Evolutionary conservation across 163 green algal genomes (phyloP).

Genomic region (Chlamydomonas reinhardtii): DNA sequence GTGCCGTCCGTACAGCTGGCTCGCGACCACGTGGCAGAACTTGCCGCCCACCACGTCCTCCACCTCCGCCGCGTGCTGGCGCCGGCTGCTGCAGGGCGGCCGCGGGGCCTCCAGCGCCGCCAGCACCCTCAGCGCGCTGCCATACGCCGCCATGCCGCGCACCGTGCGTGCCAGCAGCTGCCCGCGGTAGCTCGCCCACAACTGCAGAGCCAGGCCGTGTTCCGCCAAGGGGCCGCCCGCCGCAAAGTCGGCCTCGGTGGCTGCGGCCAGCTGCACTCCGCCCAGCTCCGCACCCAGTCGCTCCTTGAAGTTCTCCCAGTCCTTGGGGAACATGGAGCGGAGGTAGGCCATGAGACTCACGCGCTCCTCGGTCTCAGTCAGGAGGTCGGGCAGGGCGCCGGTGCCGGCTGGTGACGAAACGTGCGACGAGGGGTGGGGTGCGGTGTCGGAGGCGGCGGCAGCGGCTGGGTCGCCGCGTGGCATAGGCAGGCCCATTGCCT

Average conservation of each 20-base stretch:
- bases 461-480: too few relatives aligned
- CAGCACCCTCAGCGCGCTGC: slow-evolving; percentile 64
- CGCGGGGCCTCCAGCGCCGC: slow-evolving; percentile 65
- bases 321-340: slow-evolving; percentile 62
- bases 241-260: slow-evolving; percentile 37
- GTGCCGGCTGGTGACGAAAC: too few relatives aligned
- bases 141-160: slow-evolving; percentile 67
- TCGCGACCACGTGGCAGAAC: slow-evolving; percentile 75
- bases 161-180: slow-evolving; percentile 68
- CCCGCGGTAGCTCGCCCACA: slow-evolving; percentile 63
- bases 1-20: slow-evolving; percentile 64
- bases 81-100: slow-evolving; percentile 34
- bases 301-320: slow-evolving; percentile 73
- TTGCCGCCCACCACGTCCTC: slow-evolving; percentile 68
- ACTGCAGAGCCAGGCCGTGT: slow-evolving; percentile 55
- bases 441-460: too few relatives aligned
- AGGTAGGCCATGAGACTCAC: slow-evolving; percentile 74
- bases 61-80: slow-evolving; percentile 60
- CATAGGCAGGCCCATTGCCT: slow-evolving; percentile 39
- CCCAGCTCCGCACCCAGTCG: slow-evolving; percentile 56
- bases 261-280: slow-evolving; percentile 32
- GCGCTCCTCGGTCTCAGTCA: slow-evolving; percentile 73
- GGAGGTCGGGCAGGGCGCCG: slow-evolving; percentile 62
- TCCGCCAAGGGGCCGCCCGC: slow-evolving; percentile 29
- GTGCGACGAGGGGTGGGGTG: too few relatives aligned